Evolutionary conservation across 2,329 filamentous ascomycete species (phyloP).

Genomic region (Meredithiella fracta): DNA sequence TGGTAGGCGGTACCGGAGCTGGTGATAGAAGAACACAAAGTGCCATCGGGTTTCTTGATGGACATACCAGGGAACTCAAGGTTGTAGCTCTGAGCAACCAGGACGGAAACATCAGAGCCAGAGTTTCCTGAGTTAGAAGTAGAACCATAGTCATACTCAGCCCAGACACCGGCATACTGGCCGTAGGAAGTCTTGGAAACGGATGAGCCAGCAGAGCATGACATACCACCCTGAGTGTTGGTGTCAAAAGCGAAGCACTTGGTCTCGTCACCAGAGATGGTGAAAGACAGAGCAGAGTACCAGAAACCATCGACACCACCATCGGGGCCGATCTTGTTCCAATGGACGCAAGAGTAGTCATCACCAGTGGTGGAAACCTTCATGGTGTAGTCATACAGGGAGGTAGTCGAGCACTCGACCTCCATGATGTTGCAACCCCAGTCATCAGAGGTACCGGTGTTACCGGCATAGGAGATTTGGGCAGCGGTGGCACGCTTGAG

Average conservation of each 20-base stretch:
- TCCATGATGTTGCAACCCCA: slow-evolving; percentile 39
- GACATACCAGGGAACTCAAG: slow-evolving; percentile 21
- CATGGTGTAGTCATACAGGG: slow-evolving; percentile 29
- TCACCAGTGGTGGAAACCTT: slow-evolving; percentile 25
- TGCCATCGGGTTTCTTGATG: slow-evolving; percentile 24
- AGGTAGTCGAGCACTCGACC: slow-evolving; percentile 22
- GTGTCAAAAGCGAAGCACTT: slow-evolving; percentile 29
- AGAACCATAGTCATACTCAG: slow-evolving; percentile 34
- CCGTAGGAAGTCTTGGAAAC: slow-evolving; percentile 24
- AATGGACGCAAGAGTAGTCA: slow-evolving; percentile 27
- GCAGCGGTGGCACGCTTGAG: slow-evolving; percentile 30
- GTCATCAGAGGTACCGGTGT: slow-evolving; percentile 25
- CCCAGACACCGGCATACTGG: slow-evolving; percentile 30
- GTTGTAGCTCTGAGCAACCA: slow-evolving; percentile 25
- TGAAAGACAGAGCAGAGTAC: slow-evolving; percentile 27
- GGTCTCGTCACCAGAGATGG: slow-evolving; percentile 22
- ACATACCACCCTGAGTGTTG: slow-evolving; percentile 33
- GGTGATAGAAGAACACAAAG: slow-evolving; percentile 27
- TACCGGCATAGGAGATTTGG: slow-evolving; percentile 32
- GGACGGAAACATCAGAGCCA: slow-evolving; percentile 33
- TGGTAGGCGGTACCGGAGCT: slow-evolving; percentile 23
- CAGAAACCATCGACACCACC: slow-evolving; percentile 33
- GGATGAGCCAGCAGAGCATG: slow-evolving; percentile 23
- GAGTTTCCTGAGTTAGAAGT: slow-evolving; percentile 31
- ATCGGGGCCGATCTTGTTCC: slow-evolving; percentile 35